Conservation (phyloP, 176 grass and related monocot species). For the Bromus sterilis region DNA sequence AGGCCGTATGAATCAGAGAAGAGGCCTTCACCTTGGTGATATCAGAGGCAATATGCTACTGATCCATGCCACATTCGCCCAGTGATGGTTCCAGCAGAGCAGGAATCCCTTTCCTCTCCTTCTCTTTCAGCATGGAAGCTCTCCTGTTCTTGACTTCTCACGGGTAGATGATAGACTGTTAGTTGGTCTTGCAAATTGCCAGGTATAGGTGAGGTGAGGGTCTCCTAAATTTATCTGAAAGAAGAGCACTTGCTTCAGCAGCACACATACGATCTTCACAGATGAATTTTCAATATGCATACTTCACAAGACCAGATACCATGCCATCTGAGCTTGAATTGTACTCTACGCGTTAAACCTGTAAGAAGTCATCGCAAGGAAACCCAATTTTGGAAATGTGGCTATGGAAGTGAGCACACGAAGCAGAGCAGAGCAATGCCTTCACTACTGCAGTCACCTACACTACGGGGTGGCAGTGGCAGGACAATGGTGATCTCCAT, state of each 20-base stretch:
- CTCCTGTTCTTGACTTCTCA: background rate
- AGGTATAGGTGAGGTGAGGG: no score
- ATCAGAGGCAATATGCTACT: background rate
- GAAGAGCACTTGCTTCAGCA: no score
- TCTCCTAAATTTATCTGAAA: no score
- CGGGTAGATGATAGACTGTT: background rate
- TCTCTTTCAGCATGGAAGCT: background rate
- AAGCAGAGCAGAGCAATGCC: background rate
- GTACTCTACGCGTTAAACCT: no score
- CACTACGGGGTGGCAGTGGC: background rate
- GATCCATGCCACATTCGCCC: background rate
- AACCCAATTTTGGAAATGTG: background rate
- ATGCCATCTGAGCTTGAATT: no score
- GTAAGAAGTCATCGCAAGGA: background rate
- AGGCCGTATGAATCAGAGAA: background rate
- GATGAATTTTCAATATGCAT: no score
- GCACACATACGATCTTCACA: no score
- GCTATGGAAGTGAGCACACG: background rate
- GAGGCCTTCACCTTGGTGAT: background rate
- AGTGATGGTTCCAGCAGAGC: background rate
- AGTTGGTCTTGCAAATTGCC: background rate
- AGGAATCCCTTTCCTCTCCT: background rate
- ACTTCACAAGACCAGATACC: no score
- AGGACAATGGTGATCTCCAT: no score
- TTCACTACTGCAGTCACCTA: background rate